Base-by-base conservation (phyloP, 306 rosid genomes). In the Echinosophora koreensis region DNA sequence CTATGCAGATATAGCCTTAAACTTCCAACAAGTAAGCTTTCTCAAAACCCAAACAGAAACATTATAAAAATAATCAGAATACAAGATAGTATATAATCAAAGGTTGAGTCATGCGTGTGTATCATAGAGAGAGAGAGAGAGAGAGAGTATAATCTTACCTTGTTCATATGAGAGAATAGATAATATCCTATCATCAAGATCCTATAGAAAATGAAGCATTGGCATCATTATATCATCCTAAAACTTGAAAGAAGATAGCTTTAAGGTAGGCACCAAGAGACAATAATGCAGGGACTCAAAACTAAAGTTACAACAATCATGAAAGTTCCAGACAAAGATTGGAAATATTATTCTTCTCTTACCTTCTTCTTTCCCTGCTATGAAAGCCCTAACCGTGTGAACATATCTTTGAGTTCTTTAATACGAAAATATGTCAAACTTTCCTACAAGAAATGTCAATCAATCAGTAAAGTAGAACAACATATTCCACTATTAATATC, bases 291-390 rank as follows among this genome's bases (percentile, higher is more conserved):
- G 18, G 39, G 61, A 80, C 58, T 74, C 30, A 42, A 22, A 49
- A 52, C 59, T 41, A 51, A 30, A 60, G 30, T 42, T 65, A 32
- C 8, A 78, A 66, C 5, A 73, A 52, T 61, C 8, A 38, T 52
- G 66, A 68, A 54, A 55, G 67, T 35, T 32, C 12, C 52, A 41
- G 54, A 32, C 30, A 68, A 3, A 9, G 32, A 59, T 60, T 71
- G 73, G 77, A 52, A 66, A 18, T 8, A 73, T 54, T 52, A 60
- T 68, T 65, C 58, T 76, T 68, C 66, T 54, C 86, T 86, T 78
- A 92, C 99, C 99, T 92, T 98, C 84, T 95, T 95, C 86, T 91
- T 95, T 81, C 99, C 99, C 82, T 95, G 99, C 88, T 95, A 92
- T 38, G 99, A 92, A 64, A 91, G 92, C 69, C 97, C 96, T 71